phyloP scores from a whole-genome alignment of 495 filamentous ascomycete species.

The Talaromyces nanjingensis region DNA sequence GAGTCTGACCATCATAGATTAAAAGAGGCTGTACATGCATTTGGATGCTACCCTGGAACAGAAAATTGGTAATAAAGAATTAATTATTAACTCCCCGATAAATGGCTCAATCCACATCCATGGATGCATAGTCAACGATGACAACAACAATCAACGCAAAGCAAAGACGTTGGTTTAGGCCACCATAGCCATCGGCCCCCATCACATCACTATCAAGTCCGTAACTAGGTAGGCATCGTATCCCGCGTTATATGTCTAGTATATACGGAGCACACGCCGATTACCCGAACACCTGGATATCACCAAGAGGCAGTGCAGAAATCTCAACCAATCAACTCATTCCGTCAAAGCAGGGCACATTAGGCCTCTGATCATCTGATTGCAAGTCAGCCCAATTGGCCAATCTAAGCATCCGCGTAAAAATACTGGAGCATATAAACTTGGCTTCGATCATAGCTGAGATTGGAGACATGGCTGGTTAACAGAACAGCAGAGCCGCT shows the following conservation, averaged over 20 bases:
- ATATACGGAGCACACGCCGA: background rate
- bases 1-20: background rate
- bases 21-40: background rate
- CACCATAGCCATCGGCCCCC: background rate
- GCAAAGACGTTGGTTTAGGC: no score
- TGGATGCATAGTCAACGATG: no score
- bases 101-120: background rate
- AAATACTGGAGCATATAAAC: background rate
- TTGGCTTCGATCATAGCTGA: conserved; percentile 1
- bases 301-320: background rate
- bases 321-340: background rate
- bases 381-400: background rate
- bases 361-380: background rate
- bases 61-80: background rate
- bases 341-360: background rate
- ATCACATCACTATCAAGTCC: background rate
- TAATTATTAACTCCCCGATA: background rate
- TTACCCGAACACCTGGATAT: background rate
- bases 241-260: no score
- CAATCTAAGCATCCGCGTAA: background rate
- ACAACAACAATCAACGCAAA: no score
- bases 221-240: no score
- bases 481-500: background rate
- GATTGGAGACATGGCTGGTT: no score
- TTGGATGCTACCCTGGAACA: background rate